Base-by-base conservation (phyloP, 805 yeast genomes). In the Lipomyces chichibuensis region DNA sequence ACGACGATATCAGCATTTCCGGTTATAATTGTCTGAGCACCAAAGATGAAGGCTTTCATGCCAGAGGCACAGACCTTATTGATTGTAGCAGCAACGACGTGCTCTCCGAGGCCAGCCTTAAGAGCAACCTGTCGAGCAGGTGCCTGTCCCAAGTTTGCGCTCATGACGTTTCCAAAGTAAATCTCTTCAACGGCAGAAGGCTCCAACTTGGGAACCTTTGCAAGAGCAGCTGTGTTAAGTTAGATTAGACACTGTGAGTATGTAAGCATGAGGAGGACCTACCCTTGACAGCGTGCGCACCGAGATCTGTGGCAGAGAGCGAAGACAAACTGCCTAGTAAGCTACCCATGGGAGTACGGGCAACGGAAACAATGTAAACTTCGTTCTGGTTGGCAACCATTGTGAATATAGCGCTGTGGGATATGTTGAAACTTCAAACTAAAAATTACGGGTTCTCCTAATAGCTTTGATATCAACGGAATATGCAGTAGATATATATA, bases 31-130 rank as follows among this genome's bases (percentile, higher is more conserved):
- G 94, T 82, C 81, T 92, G 97, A 35, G 97, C 92, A 70, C 92
- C 98, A 68, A 91, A 79, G 69, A 92, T 89, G 69, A 91, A 88
- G 27, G 97, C 85, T 81, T 94, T 93, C 86, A 92, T 83, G 73
- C 97, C 98, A 17, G 96, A 89, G 43, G 98, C 96, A 84, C 98
- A 93, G 65, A 93, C 98, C 82, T 93, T 93, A 85, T 93, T 94
- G 73, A 93, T 84, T 52, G 98, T 90, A 62, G 96, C 85, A 65
- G 97, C 96, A 66, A 91, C 90, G 64, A 92, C 88, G 65, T 85
- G 82, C 71, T 88, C 88, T 57, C 92, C 88, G 65, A 93, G 83
- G 11, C 98, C 98, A 17, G 97, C 89, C 74, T 87, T 88, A 73
- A 92, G 76, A 20, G 95, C 97, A 58, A 93, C 98, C 82, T 93